phyloP scores from a whole-genome alignment of 805 yeast genomes.

The Starmerella khaoyaiensis region DNA sequence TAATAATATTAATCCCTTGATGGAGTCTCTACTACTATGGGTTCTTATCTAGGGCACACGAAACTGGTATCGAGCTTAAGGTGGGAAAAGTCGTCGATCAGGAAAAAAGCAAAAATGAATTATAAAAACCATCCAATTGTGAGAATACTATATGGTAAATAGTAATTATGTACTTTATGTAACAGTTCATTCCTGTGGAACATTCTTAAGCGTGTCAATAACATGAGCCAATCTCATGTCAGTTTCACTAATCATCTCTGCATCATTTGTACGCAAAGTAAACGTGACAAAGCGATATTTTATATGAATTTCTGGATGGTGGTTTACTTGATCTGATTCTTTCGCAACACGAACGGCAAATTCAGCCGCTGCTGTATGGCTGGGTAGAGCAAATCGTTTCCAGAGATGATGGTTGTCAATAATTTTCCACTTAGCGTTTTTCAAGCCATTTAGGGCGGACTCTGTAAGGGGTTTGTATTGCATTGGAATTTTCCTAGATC shows the following conservation, averaged over 20 bases:
- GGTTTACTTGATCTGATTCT: constrained; percentile 17
- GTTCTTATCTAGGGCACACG: too few relatives aligned
- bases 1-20: too few relatives aligned
- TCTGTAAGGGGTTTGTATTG: constrained; percentile 3
- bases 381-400: constrained; percentile 15
- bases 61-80: too few relatives aligned
- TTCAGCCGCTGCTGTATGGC: constrained; percentile 21
- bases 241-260: constrained; percentile 10
- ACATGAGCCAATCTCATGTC: constrained; percentile 18
- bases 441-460: constrained; percentile 3
- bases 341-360: constrained; percentile 16
- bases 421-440: constrained; percentile 11
- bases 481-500: not conserved
- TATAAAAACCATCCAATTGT: too few relatives aligned
- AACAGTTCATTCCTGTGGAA: too few relatives aligned
- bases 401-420: constrained; percentile 6
- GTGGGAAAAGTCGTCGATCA: too few relatives aligned
- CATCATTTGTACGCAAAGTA: constrained; percentile 19
- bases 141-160: too few relatives aligned
- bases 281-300: constrained; percentile 17
- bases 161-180: too few relatives aligned
- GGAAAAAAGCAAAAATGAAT: too few relatives aligned
- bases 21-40: too few relatives aligned
- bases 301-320: constrained; percentile 21
- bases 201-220: constrained; percentile 11